Percentiles rank a stretch among this genome's conserved stretches.
Conservation (phyloP, 768 basidiomycete species). For the Phylloporus sp. region DNA sequence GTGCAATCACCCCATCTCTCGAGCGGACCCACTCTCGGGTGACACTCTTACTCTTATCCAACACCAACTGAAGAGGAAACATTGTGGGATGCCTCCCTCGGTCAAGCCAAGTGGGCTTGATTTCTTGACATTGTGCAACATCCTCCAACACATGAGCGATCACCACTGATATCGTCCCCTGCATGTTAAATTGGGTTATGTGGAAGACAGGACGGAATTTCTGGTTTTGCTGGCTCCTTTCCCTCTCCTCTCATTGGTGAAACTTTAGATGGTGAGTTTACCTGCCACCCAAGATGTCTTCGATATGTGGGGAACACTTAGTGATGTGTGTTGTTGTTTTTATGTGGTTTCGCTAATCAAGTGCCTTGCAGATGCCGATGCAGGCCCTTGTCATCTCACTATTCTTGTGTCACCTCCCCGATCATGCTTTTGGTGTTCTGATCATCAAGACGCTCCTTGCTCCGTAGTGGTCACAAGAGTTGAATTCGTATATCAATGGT, state of each 20-base stretch:
- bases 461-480: conserved; percentile 47
- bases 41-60: conserved; percentile 39
- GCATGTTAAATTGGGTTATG: conserved; percentile 18
- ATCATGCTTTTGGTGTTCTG: conserved; percentile 58
- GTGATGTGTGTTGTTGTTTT: conserved; percentile 39
- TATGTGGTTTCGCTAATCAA: not conserved
- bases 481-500: conserved; percentile 62
- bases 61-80: conserved; percentile 49
- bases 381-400: conserved; percentile 49
- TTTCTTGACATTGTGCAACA: conserved; percentile 65
- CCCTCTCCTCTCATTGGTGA: conserved; percentile 43
- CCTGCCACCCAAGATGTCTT: conserved; percentile 62
- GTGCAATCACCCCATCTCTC: conserved; percentile 20
- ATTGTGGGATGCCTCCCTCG: conserved; percentile 78
- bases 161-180: conserved; percentile 20
- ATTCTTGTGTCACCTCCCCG: conserved; percentile 63
- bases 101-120: conserved; percentile 68
- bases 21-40: conserved; percentile 17
- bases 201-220: conserved; percentile 26
- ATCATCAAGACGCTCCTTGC: conserved; percentile 61
- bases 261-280: conserved; percentile 56
- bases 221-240: conserved; percentile 15
- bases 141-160: conserved; percentile 27
- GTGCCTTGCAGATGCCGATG: conserved; percentile 35
- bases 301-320: conserved; percentile 52